These are phyloP conservation scores for Scalesia atractyloides DNA, from an alignment of 129 eudicot genomes.

Conservation along the genomic window DNA sequence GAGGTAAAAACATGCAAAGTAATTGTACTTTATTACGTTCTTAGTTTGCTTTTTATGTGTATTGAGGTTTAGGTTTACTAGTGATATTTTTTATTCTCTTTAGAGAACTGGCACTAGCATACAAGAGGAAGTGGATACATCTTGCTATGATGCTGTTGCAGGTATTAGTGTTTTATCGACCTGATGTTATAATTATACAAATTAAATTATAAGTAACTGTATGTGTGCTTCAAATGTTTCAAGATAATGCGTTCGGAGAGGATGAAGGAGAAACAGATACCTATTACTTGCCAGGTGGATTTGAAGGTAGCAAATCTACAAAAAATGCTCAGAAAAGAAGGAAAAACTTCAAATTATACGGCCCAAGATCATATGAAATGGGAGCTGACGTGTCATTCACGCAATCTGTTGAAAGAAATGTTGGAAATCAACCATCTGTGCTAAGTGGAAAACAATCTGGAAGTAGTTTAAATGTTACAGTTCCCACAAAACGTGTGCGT, in stretches of 20 bases:
- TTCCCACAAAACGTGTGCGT: slow-evolving; percentile 89
- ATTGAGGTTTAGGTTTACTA: slow-evolving; percentile 5
- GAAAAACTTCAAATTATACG: slow-evolving; percentile 48
- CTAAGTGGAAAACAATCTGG: slow-evolving; percentile 66
- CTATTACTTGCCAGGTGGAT: slow-evolving; percentile 56
- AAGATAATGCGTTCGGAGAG: slow-evolving; percentile 68
- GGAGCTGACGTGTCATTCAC: slow-evolving; percentile 49
- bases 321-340: slow-evolving; percentile 60
- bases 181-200: background rate
- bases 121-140: slow-evolving; percentile 80
- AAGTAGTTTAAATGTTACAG: slow-evolving; percentile 63
- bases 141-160: slow-evolving; percentile 69
- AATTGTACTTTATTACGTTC: background rate
- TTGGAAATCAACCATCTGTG: slow-evolving; percentile 52
- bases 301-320: slow-evolving; percentile 57
- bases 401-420: slow-evolving; percentile 52
- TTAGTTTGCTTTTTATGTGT: background rate
- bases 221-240: slow-evolving; percentile 47
- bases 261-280: slow-evolving; percentile 83
- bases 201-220: background rate
- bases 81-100: slow-evolving; percentile 10
- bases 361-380: slow-evolving; percentile 56
- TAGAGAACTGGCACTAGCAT: slow-evolving; percentile 67
- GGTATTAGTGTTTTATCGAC: slow-evolving; percentile 40
- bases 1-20: slow-evolving; percentile 52